Percentiles rank a stretch among this genome's conserved stretches.
These are phyloP conservation scores for Chaetothyriales sp. DNA, from an alignment of 2,329 filamentous ascomycete genomes.

Conservation along the genomic window DNA sequence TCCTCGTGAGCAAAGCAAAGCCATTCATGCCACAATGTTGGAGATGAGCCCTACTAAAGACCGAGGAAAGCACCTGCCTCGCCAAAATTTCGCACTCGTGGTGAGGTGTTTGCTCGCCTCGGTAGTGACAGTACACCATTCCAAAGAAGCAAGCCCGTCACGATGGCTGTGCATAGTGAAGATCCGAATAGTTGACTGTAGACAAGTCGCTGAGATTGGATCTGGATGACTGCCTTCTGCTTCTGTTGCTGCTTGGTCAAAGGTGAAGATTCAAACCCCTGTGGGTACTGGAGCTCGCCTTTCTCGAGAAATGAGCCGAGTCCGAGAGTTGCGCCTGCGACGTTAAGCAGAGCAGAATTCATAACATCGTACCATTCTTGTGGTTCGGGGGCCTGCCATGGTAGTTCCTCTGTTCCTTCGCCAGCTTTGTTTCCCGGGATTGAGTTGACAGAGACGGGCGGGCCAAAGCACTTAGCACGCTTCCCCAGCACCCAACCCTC, in stretches of 20 bases:
- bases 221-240: slow-evolving; percentile 5
- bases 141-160: slow-evolving; percentile 17
- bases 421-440: neutral
- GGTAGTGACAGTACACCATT: slow-evolving; percentile 21
- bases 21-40: neutral
- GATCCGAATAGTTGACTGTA: slow-evolving; percentile 9
- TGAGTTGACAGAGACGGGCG: slow-evolving; percentile 10
- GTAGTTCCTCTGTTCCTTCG: slow-evolving; percentile 6
- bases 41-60: slow-evolving; percentile 1
- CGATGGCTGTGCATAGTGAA: slow-evolving; percentile 5
- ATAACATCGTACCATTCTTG: slow-evolving; percentile 4
- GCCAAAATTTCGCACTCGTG: slow-evolving; percentile 12
- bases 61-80: slow-evolving; percentile 17
- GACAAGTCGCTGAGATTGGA: slow-evolving; percentile 6
- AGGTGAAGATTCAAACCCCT: neutral
- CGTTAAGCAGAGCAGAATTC: slow-evolving; percentile 2
- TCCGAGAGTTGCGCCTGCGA: neutral
- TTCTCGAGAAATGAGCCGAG: neutral
- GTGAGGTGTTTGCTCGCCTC: slow-evolving; percentile 2
- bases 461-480: slow-evolving; percentile 27
- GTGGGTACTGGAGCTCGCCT: neutral
- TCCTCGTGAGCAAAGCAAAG: neutral
- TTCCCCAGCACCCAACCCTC: slow-evolving; percentile 33
- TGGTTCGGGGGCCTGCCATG: slow-evolving; percentile 8
- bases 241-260: slow-evolving; percentile 4